Conservation (phyloP, 163 green algal genomes). For the Chlamydomonas reinhardtii region DNA sequence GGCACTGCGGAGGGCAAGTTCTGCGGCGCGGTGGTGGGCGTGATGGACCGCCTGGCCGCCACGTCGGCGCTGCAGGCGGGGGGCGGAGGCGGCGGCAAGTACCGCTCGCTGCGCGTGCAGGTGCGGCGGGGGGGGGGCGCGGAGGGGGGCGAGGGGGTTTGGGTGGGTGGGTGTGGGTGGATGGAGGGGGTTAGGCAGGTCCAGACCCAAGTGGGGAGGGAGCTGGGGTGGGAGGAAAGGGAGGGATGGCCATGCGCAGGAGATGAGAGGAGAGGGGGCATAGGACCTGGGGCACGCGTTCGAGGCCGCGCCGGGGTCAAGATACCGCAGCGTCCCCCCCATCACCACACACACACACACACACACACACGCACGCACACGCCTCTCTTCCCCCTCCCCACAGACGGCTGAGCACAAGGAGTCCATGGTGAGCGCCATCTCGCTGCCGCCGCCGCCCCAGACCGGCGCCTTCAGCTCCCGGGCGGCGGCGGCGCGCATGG, state of each 20-base stretch:
- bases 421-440: slow-evolving; percentile 23
- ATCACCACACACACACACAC: too few species aligned
- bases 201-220: neutral
- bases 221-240: too few species aligned
- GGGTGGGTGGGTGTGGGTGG: neutral
- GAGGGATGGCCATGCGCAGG: too few species aligned
- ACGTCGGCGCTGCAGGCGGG: slow-evolving; percentile 27
- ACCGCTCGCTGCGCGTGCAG: slow-evolving; percentile 38
- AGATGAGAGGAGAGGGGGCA: too few species aligned
- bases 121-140: neutral
- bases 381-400: too few species aligned
- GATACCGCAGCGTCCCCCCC: too few species aligned
- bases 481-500: slow-evolving; percentile 15
- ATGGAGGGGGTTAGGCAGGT: too few species aligned
- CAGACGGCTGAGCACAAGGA: slow-evolving; percentile 28
- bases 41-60: slow-evolving; percentile 46
- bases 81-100: neutral
- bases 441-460: slow-evolving; percentile 12
- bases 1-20: slow-evolving; percentile 16
- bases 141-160: neutral
- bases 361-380: too few species aligned
- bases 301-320: too few species aligned
- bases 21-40: slow-evolving; percentile 20
- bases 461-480: slow-evolving; percentile 30
- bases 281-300: too few species aligned